Evolutionary conservation across 352 stramenopile species (phyloP).

Genomic region (Phytophthora palmivora): DNA sequence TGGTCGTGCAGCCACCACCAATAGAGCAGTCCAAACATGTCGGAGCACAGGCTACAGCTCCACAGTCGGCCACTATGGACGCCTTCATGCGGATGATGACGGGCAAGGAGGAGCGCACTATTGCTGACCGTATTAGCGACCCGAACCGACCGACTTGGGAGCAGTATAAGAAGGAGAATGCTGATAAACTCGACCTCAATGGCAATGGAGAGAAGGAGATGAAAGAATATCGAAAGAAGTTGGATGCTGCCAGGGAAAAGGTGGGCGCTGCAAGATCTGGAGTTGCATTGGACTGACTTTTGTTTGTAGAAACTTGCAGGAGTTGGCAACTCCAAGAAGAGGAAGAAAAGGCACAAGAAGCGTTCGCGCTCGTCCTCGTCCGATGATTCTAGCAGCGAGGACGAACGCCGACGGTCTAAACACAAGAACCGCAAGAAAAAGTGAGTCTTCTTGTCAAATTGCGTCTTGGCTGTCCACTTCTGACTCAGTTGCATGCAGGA

Average conservation of each 20-base stretch:
- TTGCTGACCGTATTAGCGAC: conserved; percentile 94
- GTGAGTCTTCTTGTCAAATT: conserved; percentile 37
- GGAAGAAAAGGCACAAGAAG: conserved; percentile 85
- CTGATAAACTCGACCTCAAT: conserved; percentile 92
- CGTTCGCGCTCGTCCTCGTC: conserved; percentile 59
- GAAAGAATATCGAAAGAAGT: conserved; percentile 93
- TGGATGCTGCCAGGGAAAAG: conserved; percentile 92
- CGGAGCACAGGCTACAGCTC: conserved; percentile 2
- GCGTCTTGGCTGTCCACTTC: conserved; percentile 6
- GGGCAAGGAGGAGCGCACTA: conserved; percentile 93
- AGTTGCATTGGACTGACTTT: conserved; percentile 1
- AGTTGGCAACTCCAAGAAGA: conserved; percentile 75
- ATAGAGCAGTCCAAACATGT: conserved; percentile 25
- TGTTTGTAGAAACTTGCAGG: conserved; percentile 67
- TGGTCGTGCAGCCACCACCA: conserved; percentile 23
- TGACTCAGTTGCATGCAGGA: conserved; percentile 48
- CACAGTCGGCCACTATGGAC: conserved; percentile 90
- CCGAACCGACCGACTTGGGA: conserved; percentile 96
- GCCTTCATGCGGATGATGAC: conserved; percentile 94
- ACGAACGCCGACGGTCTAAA: conserved; percentile 51
- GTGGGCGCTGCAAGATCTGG: conserved; percentile 24
- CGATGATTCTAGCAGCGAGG: conserved; percentile 61
- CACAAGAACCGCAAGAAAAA: conserved; percentile 83
- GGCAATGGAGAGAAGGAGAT: conserved; percentile 93
- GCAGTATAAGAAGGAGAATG: conserved; percentile 97